Percentiles rank a stretch among this genome's conserved stretches.
phyloP scores from a whole-genome alignment of 1,284 basidiomycete species.

The Cutaneotrichosporon daszewskae region DNA sequence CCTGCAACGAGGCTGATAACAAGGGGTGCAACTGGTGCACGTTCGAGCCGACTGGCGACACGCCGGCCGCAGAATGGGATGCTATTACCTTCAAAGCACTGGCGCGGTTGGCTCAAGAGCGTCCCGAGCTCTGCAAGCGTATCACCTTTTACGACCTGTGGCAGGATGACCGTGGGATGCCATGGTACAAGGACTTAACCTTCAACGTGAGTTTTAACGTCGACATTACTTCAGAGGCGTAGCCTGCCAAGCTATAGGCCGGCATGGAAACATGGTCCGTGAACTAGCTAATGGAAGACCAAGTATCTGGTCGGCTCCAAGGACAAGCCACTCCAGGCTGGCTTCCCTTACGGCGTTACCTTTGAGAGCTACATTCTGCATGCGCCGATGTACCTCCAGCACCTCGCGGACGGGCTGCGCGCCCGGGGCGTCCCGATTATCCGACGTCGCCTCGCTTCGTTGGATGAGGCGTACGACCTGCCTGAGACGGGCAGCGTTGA shows the following conservation, averaged over 20 bases:
- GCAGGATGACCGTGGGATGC: conserved; percentile 30
- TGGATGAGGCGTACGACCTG: conserved; percentile 45
- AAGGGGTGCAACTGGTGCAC: conserved; percentile 67
- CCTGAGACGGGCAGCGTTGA: conserved; percentile 25
- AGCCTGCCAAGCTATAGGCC: too few species aligned
- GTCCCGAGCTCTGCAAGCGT: conserved; percentile 46
- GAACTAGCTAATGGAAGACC: background rate
- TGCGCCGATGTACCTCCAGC: conserved; percentile 42
- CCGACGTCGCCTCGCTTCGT: conserved; percentile 32
- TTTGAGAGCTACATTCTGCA: conserved; percentile 44
- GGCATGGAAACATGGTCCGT: too few species aligned
- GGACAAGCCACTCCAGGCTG: conserved; percentile 18
- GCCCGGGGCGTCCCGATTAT: conserved; percentile 37
- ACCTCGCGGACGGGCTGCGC: conserved; percentile 33
- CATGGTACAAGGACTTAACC: conserved; percentile 56
- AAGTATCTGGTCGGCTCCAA: background rate
- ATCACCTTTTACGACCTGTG: conserved; percentile 52
- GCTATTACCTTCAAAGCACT: conserved; percentile 47
- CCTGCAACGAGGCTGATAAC: background rate
- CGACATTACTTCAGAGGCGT: too few species aligned
- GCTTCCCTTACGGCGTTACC: conserved; percentile 22
- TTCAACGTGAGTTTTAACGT: conserved; percentile 53
- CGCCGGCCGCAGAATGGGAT: conserved; percentile 49
- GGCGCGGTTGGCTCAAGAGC: conserved; percentile 52
- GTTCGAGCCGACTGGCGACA: conserved; percentile 44